Percentiles rank a stretch among this genome's conserved stretches.
These are phyloP conservation scores for Neophaeococcomyces aloes DNA, from an alignment of 2,329 filamentous ascomycete species.

Conservation along the genomic window DNA sequence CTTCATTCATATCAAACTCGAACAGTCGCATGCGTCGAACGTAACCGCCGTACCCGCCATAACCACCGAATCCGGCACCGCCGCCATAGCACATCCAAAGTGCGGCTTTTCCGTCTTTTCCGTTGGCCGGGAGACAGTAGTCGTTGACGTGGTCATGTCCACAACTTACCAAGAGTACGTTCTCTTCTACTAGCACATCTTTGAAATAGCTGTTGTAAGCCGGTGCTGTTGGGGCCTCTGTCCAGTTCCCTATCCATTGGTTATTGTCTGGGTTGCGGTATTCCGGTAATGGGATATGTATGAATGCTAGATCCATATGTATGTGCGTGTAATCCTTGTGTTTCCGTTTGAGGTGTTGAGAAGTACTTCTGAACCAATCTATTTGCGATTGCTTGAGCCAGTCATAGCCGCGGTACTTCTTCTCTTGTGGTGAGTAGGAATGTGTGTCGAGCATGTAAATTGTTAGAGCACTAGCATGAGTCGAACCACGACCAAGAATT, in stretches of 20 bases:
- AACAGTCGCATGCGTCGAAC: conserved; percentile 77
- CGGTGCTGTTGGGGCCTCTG: conserved; percentile 77
- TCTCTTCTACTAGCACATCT: conserved; percentile 75
- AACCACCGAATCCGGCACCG: conserved; percentile 84
- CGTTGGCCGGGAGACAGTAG: conserved; percentile 58
- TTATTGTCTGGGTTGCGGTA: conserved; percentile 55
- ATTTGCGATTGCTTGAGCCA: conserved; percentile 95
- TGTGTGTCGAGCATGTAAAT: conserved; percentile 95
- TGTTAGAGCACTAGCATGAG: conserved; percentile 79
- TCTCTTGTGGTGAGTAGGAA: conserved; percentile 80
- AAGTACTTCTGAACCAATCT: conserved; percentile 80
- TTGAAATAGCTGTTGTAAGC: conserved; percentile 86
- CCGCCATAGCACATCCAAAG: conserved; percentile 99
- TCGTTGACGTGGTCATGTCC: conserved; percentile 97
- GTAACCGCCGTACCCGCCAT: conserved; percentile 81
- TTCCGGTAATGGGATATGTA: conserved; percentile 92
- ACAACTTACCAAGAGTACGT: conserved; percentile 76
- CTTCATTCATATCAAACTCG: conserved; percentile 85
- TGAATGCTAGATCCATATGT: conserved; percentile 93
- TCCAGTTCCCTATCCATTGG: conserved; percentile 57
- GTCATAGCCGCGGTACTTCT: conserved; percentile 83
- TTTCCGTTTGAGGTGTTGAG: conserved; percentile 60
- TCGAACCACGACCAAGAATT: conserved; percentile 66
- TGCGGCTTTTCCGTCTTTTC: conserved; percentile 48
- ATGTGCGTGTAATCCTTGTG: conserved; percentile 80